phyloP scores from a whole-genome alignment of 1,284 basidiomycete species.

The Filobasidium uniguttulatum region DNA sequence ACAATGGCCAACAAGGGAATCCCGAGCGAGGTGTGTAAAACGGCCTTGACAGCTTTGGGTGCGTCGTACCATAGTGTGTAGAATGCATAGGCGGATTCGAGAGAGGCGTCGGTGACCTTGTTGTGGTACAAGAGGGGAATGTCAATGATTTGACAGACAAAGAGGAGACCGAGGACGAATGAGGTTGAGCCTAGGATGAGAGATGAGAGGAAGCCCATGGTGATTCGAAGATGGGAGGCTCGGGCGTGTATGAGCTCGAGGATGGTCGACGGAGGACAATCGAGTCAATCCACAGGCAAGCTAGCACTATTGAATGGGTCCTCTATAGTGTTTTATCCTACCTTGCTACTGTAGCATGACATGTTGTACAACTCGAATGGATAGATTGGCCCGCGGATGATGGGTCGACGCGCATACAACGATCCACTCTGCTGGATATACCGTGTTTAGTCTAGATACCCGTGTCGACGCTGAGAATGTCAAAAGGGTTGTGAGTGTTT shows the following conservation, averaged over 20 bases:
- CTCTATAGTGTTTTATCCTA: too few relatives aligned
- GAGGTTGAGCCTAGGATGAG: conserved; percentile 65
- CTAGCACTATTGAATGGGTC: too few relatives aligned
- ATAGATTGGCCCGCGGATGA: too few relatives aligned
- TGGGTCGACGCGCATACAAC: too few relatives aligned
- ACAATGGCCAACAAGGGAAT: conserved; percentile 58
- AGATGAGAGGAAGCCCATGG: conserved; percentile 72
- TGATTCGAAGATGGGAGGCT: conserved; percentile 9
- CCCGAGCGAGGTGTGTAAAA: conserved; percentile 66
- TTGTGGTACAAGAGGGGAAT: conserved; percentile 60
- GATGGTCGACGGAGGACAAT: too few relatives aligned
- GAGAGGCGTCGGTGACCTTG: conserved; percentile 46
- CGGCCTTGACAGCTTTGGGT: conserved; percentile 73
- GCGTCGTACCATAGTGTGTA: conserved; percentile 82
- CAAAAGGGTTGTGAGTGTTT: too few relatives aligned
- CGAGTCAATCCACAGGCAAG: too few relatives aligned
- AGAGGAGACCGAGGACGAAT: conserved; percentile 75
- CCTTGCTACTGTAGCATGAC: too few relatives aligned
- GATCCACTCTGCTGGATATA: too few relatives aligned
- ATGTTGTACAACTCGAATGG: too few relatives aligned
- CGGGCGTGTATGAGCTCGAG: neutral
- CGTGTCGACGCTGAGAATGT: too few relatives aligned
- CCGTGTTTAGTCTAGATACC: too few relatives aligned
- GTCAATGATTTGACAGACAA: conserved; percentile 66
- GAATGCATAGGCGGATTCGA: conserved; percentile 66